Conservation (phyloP, 1,139 yeast species). For the Hemisphaericaspora xylanilytica region DNA sequence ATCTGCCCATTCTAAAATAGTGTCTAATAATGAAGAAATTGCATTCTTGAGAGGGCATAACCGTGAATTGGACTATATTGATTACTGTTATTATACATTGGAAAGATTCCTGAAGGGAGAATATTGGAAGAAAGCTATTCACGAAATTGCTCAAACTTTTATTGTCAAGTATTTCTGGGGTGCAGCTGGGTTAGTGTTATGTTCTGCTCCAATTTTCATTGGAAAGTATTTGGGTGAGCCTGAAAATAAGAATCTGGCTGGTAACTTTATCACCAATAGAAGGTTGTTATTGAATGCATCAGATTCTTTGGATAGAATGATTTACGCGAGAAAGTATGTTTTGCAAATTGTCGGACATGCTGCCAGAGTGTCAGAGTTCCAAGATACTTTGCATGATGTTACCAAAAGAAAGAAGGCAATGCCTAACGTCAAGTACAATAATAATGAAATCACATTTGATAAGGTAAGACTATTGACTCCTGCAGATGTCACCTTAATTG, state of each 20-base stretch:
- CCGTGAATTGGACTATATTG: conserved; percentile 75
- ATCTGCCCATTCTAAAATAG: conserved; percentile 76
- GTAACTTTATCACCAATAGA: conserved; percentile 86
- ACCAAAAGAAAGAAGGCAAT: conserved; percentile 24
- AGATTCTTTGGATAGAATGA: conserved; percentile 83
- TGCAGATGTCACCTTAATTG: conserved; percentile 70
- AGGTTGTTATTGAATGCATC: conserved; percentile 82
- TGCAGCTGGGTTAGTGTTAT: conserved; percentile 84
- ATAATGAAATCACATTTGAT: conserved; percentile 66
- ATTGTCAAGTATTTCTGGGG: conserved; percentile 95
- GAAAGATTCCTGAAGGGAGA: conserved; percentile 79
- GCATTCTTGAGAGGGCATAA: conserved; percentile 82
- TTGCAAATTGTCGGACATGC: conserved; percentile 87
- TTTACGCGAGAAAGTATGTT: conserved; percentile 79
- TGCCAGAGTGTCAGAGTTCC: conserved; percentile 68
- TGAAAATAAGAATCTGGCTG: conserved; percentile 57
- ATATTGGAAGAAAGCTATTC: conserved; percentile 70
- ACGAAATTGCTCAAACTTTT: conserved; percentile 76
- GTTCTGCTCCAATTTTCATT: conserved; percentile 87
- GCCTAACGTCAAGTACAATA: conserved; percentile 45
- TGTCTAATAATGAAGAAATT: conserved; percentile 78
- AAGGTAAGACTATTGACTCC: conserved; percentile 83
- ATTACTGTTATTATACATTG: conserved; percentile 75
- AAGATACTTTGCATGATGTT: conserved; percentile 60
- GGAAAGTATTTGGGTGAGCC: conserved; percentile 52